These are phyloP conservation scores for Dentipellis sp. DNA, from an alignment of 768 basidiomycete species.

Conservation along the genomic window DNA sequence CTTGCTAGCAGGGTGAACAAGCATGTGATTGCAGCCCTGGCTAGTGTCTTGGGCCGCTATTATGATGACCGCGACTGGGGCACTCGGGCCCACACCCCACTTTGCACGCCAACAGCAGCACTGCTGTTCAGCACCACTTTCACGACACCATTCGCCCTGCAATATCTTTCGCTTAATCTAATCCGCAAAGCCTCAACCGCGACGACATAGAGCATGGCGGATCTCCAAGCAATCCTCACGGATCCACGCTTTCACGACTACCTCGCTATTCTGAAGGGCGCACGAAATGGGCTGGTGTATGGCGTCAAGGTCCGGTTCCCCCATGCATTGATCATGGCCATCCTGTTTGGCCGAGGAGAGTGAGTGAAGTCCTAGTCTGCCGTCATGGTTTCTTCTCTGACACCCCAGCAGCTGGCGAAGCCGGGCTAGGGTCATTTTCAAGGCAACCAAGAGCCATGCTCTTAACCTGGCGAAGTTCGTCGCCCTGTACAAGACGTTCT, in stretches of 20 bases:
- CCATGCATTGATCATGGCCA: constrained; percentile 94
- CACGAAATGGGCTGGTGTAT: constrained; percentile 84
- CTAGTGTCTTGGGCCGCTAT: too few relatives aligned
- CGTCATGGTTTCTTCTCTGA: constrained; percentile 3
- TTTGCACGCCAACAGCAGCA: too few relatives aligned
- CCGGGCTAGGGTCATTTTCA: constrained; percentile 61
- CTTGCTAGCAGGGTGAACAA: too few relatives aligned
- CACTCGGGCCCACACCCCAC: too few relatives aligned
- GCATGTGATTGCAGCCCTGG: too few relatives aligned
- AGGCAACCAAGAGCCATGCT: constrained; percentile 85
- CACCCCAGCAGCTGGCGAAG: constrained; percentile 49
- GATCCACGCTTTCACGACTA: constrained; percentile 83
- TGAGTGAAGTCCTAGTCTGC: constrained; percentile 33
- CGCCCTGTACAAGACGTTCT: constrained; percentile 78
- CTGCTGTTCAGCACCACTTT: constrained; percentile 4
- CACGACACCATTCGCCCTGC: too few relatives aligned
- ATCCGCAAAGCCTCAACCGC: not conserved
- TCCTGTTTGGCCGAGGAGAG: constrained; percentile 89
- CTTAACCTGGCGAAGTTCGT: constrained; percentile 92
- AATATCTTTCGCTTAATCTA: too few relatives aligned
- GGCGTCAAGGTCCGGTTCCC: constrained; percentile 90
- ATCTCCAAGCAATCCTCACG: constrained; percentile 29
- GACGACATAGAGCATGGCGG: constrained; percentile 15
- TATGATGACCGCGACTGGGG: too few relatives aligned
- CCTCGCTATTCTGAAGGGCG: constrained; percentile 90